A percentile compares a stretch with the other conserved stretches of the same genome.
phyloP scores from a whole-genome alignment of 192 early-diverging fungal genomes.

The Umbelopsis ramanniana region DNA sequence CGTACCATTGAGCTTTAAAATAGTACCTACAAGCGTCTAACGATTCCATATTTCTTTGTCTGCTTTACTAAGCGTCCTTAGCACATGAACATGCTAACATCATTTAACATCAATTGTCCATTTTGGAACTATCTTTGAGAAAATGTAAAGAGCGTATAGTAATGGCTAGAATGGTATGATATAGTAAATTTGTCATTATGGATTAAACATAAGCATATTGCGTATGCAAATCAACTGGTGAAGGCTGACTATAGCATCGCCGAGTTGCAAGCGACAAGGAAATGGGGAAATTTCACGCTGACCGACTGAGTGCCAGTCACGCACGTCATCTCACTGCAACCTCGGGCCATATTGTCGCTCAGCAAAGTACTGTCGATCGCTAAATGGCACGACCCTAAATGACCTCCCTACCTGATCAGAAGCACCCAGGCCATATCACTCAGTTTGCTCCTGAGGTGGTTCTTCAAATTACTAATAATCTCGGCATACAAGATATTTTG shows the following conservation, averaged over 20 bases:
- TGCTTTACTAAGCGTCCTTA: no score
- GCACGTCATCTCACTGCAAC: neutral
- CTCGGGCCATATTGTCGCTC: no score
- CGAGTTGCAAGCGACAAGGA: no score
- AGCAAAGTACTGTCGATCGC: neutral
- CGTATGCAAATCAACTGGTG: no score
- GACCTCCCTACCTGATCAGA: neutral
- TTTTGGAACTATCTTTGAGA: no score
- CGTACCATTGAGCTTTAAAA: neutral
- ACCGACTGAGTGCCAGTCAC: neutral
- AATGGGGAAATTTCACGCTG: neutral
- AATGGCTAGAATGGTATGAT: no score
- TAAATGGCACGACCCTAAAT: neutral
- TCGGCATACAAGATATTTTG: constrained; percentile 30
- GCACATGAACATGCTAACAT: no score
- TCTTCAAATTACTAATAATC: constrained; percentile 23
- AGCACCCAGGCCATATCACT: neutral
- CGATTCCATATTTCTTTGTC: neutral
- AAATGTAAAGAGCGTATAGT: no score
- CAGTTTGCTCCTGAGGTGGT: constrained; percentile 29
- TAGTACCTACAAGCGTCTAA: neutral
- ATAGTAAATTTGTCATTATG: no score
- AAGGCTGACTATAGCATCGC: no score
- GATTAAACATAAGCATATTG: no score
- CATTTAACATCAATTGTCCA: no score